phyloP scores from a whole-genome alignment of 2,329 filamentous ascomycete species.

The Tolypocladium inflatum region DNA sequence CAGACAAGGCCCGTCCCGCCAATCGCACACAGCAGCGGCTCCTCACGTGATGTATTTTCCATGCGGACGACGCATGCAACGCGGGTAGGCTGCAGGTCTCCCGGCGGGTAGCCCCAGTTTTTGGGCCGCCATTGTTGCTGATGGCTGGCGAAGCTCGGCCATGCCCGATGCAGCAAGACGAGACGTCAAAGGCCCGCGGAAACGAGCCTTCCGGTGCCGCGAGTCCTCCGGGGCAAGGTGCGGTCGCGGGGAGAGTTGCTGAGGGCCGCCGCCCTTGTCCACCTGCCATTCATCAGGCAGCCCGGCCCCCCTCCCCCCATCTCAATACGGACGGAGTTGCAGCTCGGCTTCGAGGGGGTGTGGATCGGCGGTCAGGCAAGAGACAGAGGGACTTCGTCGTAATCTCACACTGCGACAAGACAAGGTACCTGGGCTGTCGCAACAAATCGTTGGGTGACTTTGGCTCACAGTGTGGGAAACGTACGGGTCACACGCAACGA shows the following conservation, averaged over 20 bases:
- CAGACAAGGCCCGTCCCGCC: slow-evolving; percentile 26
- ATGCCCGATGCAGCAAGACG: neutral
- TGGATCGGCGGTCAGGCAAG: neutral
- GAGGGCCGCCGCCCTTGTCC: neutral
- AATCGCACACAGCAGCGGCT: slow-evolving; percentile 21
- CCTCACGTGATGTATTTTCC: slow-evolving; percentile 23
- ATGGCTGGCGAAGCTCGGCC: neutral
- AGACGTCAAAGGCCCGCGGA: neutral
- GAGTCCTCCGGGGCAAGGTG: neutral
- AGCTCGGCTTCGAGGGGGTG: neutral
- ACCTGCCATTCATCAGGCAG: neutral
- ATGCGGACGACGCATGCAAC: slow-evolving; percentile 24
- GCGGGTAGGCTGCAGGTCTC: slow-evolving; percentile 22
- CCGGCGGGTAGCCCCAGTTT: slow-evolving; percentile 19
- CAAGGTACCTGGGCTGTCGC: neutral
- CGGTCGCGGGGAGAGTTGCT: neutral
- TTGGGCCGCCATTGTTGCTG: slow-evolving; percentile 4
- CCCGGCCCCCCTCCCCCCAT: neutral
- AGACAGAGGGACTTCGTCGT: slow-evolving; percentile 6
- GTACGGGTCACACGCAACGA: too few relatives aligned
- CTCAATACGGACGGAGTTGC: neutral
- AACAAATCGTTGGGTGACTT: slow-evolving; percentile 2
- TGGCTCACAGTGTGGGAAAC: slow-evolving; percentile 4
- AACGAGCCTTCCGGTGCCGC: neutral
- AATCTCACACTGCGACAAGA: slow-evolving; percentile 4